phyloP scores from a whole-genome alignment of 176 grass and related monocot genomes.

The Bothriochloa decipiens region DNA sequence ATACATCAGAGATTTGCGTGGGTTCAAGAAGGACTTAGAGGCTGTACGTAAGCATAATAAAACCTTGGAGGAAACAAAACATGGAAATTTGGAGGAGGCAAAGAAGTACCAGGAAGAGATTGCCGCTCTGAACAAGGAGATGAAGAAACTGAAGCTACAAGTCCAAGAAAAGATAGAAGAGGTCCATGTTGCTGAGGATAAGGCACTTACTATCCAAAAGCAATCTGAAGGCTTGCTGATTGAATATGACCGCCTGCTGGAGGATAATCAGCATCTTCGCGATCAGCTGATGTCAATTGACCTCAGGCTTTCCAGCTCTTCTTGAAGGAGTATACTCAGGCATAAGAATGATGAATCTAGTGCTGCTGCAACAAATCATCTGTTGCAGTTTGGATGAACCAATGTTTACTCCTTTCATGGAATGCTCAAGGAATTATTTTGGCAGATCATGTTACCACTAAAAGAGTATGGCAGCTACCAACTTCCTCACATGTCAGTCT shows the following conservation, averaged over 20 bases:
- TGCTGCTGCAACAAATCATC: constrained; percentile 29
- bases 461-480: constrained; percentile 17
- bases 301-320: constrained; percentile 52
- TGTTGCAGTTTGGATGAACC: neutral
- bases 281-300: constrained; percentile 71
- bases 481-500: neutral
- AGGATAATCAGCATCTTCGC: constrained; percentile 84
- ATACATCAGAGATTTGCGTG: constrained; percentile 77
- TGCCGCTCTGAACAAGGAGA: constrained; percentile 56
- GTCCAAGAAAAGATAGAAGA: constrained; percentile 62
- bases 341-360: constrained; percentile 7
- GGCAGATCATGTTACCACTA: constrained; percentile 5
- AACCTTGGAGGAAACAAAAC: constrained; percentile 68
- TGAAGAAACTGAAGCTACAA: constrained; percentile 69
- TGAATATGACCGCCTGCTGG: constrained; percentile 79
- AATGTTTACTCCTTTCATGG: constrained; percentile 24
- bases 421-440: constrained; percentile 7
- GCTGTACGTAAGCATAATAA: constrained; percentile 68
- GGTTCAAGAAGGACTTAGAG: constrained; percentile 71
- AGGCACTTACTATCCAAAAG: constrained; percentile 55
- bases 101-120: constrained; percentile 57
- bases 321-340: constrained; percentile 46
- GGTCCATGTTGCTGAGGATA: constrained; percentile 57
- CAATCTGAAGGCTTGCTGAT: constrained; percentile 80
- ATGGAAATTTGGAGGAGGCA: constrained; percentile 48